A percentile compares a stretch with the other conserved stretches of the same genome.
phyloP scores from a whole-genome alignment of 169 alveolate species.

The Plasmodium coatneyi region DNA sequence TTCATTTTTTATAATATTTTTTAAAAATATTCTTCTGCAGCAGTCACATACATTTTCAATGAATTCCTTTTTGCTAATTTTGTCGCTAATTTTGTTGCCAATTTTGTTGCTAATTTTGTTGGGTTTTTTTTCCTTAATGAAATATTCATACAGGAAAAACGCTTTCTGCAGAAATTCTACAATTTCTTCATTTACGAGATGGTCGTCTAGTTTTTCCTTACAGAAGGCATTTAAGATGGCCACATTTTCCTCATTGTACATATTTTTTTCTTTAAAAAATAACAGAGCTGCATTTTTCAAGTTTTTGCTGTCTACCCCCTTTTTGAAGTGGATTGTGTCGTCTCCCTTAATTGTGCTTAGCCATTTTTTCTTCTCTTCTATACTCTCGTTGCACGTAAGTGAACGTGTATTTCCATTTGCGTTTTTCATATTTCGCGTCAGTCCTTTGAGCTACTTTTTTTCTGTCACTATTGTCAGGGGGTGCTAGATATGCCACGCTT shows the following conservation, averaged over 20 bases:
- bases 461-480: neutral
- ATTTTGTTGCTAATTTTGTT: constrained; percentile 27
- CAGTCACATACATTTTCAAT: constrained; percentile 51
- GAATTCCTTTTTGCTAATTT: constrained; percentile 59
- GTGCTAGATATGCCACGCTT: neutral
- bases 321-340: constrained; percentile 16
- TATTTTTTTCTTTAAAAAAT: constrained; percentile 56
- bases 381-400: constrained; percentile 7
- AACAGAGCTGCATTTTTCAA: constrained; percentile 31
- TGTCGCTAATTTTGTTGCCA: constrained; percentile 9
- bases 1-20: constrained; percentile 71
- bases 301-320: constrained; percentile 5
- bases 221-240: constrained; percentile 39
- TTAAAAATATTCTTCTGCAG: constrained; percentile 60
- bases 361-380: constrained; percentile 59
- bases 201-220: constrained; percentile 60
- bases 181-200: constrained; percentile 45
- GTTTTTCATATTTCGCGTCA: constrained; percentile 33
- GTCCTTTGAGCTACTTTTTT: neutral
- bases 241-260: constrained; percentile 55
- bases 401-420: constrained; percentile 18
- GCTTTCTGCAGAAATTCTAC: constrained; percentile 42
- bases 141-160: constrained; percentile 45
- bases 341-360: constrained; percentile 17
- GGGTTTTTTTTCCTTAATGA: constrained; percentile 4